Conservation (phyloP, 768 basidiomycete genomes). For the Leccinum obscurum region DNA sequence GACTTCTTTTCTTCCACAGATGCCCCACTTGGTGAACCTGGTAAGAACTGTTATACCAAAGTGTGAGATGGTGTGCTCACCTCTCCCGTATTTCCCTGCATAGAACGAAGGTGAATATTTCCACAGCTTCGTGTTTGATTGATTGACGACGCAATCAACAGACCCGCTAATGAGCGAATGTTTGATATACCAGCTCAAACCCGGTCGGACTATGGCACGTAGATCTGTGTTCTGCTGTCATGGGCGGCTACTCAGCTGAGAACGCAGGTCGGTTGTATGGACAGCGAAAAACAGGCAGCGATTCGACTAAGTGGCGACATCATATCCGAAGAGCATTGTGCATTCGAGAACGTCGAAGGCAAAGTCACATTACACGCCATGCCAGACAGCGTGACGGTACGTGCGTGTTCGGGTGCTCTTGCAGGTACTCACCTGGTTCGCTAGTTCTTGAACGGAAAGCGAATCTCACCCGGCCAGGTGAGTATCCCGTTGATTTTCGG, state of each 20-base stretch:
- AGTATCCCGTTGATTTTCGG: conserved; percentile 21
- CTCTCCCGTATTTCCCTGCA: conserved; percentile 6
- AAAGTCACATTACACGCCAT: conserved; percentile 80
- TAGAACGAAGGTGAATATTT: conserved; percentile 68
- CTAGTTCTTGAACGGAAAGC: conserved; percentile 93
- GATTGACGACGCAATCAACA: conserved; percentile 31
- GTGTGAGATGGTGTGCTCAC: conserved; percentile 11
- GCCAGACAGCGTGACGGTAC: conserved; percentile 80
- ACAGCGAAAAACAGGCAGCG: conserved; percentile 77
- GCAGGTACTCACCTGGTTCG: conserved; percentile 13
- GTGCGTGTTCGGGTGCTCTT: conserved; percentile 26
- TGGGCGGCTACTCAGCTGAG: conserved; percentile 15
- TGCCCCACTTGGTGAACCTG: conserved; percentile 92
- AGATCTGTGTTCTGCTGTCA: conserved; percentile 1
- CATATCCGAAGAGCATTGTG: conserved; percentile 91
- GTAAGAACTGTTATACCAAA: conserved; percentile 47
- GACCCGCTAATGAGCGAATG: conserved; percentile 98
- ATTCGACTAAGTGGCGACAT: conserved; percentile 93
- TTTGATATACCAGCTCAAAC: conserved; percentile 89
- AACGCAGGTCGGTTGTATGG: conserved; percentile 78
- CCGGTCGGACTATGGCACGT: conserved; percentile 73
- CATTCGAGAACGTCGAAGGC: conserved; percentile 84
- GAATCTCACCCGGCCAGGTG: conserved; percentile 76
- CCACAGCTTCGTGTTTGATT: background rate
- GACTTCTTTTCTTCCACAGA: conserved; percentile 44